Conservation (phyloP, 2,329 filamentous ascomycete genomes). For the Cercospora zeina region DNA sequence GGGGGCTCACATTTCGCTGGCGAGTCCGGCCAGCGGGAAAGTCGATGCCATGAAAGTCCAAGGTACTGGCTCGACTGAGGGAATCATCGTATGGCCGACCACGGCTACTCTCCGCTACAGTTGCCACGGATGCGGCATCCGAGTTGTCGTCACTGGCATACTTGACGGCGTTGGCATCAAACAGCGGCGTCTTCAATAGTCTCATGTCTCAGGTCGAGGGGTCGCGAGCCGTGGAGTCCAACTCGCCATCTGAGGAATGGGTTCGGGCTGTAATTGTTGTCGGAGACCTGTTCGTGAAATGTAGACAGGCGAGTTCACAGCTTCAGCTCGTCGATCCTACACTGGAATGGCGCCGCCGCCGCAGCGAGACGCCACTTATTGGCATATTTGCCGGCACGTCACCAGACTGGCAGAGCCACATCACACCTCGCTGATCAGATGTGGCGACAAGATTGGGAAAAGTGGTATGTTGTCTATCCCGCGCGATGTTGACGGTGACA, state of each 20-base stretch:
- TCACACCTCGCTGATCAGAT: not conserved
- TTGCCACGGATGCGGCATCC: not conserved
- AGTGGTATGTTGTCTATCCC: too few relatives aligned
- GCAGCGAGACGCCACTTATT: not conserved
- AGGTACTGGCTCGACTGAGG: not conserved
- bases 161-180: not conserved
- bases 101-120: not conserved
- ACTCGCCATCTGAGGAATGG: not conserved
- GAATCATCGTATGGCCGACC: not conserved
- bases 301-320: too few relatives aligned
- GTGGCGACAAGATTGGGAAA: not conserved
- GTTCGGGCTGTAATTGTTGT: not conserved
- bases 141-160: not conserved
- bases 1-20: not conserved
- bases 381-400: not conserved
- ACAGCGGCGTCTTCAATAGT: slow-evolving; percentile 2
- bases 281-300: too few relatives aligned
- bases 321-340: too few relatives aligned
- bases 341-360: too few relatives aligned
- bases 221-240: not conserved
- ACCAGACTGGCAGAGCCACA: not conserved
- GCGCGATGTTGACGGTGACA: not conserved
- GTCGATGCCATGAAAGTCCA: not conserved
- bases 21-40: not conserved
- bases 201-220: not conserved